Conservation (phyloP, 139 green algal genomes). For the Raphidocelis subcapitata region DNA sequence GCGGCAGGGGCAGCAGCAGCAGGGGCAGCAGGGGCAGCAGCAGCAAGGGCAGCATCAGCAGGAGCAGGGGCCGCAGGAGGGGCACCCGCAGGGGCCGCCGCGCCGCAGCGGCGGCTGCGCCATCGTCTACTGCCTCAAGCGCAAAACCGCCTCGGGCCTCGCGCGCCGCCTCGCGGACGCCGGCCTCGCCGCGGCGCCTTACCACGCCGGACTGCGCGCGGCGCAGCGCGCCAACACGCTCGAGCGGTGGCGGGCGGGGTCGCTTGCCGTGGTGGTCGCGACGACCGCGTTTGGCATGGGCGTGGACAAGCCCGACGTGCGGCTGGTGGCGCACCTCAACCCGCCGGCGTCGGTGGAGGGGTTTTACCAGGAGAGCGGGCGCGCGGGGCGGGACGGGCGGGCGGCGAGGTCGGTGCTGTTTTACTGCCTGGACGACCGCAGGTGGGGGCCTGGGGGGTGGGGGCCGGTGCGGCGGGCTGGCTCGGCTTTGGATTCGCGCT, state of each 20-base stretch:
- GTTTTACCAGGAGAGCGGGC: constrained; percentile 60
- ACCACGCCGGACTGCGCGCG: constrained; percentile 52
- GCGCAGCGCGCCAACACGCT: constrained; percentile 29
- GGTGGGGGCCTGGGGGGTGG: too few species aligned
- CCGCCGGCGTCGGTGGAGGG: constrained; percentile 64
- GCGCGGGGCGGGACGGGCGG: constrained; percentile 62
- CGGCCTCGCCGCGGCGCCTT: constrained; percentile 39
- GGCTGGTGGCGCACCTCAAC: constrained; percentile 60
- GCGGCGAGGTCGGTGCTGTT: constrained; percentile 52
- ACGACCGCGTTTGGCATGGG: constrained; percentile 83
- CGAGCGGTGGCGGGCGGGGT: constrained; percentile 43
- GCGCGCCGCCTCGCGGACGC: constrained; percentile 12
- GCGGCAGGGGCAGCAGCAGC: too few species aligned
- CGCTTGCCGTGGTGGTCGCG: constrained; percentile 62
- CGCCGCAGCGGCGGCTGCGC: not conserved
- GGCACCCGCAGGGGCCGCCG: too few species aligned
- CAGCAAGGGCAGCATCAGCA: too few species aligned
- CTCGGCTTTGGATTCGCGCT: not conserved
- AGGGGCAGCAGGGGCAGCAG: too few species aligned
- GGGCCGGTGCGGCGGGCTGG: too few species aligned
- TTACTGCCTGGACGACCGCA: constrained; percentile 41
- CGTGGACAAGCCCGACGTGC: constrained; percentile 38
- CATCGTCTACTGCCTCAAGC: constrained; percentile 45
- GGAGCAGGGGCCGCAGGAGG: too few species aligned
- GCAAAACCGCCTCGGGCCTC: constrained; percentile 23